Evolutionary conservation across 1,139 yeast species (phyloP).

Genomic region (Geotrichum reessii): DNA sequence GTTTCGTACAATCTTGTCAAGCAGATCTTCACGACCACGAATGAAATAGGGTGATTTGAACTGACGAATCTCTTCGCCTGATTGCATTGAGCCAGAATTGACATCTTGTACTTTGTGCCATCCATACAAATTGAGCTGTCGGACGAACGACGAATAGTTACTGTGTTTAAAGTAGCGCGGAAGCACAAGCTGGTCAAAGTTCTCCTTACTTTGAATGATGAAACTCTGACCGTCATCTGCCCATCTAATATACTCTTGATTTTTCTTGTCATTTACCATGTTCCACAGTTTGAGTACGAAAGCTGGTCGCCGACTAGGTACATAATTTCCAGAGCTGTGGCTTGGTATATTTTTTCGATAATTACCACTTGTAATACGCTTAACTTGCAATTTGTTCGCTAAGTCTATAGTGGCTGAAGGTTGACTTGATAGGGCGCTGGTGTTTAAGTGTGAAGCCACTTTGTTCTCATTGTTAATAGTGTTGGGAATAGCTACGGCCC

Average conservation of each 20-base stretch:
- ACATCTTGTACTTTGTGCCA: constrained; percentile 93
- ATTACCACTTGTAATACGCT: constrained; percentile 20
- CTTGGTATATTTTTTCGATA: constrained; percentile 23
- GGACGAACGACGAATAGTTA: constrained; percentile 89
- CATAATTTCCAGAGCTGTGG: constrained; percentile 22
- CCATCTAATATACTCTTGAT: constrained; percentile 75
- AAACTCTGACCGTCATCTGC: constrained; percentile 77
- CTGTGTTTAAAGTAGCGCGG: constrained; percentile 93
- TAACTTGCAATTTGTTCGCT: constrained; percentile 7
- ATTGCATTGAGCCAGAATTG: constrained; percentile 56
- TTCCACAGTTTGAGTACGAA: constrained; percentile 91
- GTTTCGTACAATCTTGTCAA: constrained; percentile 64
- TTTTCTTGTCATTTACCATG: constrained; percentile 80
- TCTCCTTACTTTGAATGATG: constrained; percentile 78
- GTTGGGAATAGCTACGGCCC: background rate
- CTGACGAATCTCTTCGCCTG: constrained; percentile 61
- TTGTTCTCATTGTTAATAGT: background rate
- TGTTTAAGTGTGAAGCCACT: constrained; percentile 14
- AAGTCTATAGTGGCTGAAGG: background rate
- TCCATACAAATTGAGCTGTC: constrained; percentile 96
- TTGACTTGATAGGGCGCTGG: constrained; percentile 9
- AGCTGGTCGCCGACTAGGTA: constrained; percentile 58
- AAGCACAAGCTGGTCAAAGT: constrained; percentile 73
- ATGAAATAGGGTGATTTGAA: constrained; percentile 74
- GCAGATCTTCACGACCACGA: constrained; percentile 61